Conservation (phyloP, 1,284 basidiomycete species). For the Thecaphora frezii region DNA sequence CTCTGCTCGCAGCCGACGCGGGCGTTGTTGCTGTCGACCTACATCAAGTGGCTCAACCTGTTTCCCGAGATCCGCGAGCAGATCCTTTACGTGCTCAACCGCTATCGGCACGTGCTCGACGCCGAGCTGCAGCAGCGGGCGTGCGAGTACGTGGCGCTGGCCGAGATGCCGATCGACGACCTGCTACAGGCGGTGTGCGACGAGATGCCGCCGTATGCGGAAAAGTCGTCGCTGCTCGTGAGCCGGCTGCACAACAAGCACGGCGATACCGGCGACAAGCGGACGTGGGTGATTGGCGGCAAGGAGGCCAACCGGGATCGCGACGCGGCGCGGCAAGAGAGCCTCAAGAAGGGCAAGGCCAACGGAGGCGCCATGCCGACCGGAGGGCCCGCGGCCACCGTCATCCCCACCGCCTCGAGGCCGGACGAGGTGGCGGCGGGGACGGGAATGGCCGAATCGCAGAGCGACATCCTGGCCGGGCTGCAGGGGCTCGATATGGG, state of each 20-base stretch:
- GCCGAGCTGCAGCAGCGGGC: slow-evolving; percentile 96
- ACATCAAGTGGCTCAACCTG: slow-evolving; percentile 99
- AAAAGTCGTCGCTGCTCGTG: slow-evolving; percentile 80
- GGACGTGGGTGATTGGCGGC: slow-evolving; percentile 92
- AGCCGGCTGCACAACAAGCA: slow-evolving; percentile 83
- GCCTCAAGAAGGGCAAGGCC: slow-evolving; percentile 59
- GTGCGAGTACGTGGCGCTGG: slow-evolving; percentile 63
- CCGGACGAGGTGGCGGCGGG: slow-evolving; percentile 3
- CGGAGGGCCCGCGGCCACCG: slow-evolving; percentile 24
- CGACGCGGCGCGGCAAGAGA: slow-evolving; percentile 66
- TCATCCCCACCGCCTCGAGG: slow-evolving; percentile 30
- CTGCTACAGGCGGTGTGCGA: slow-evolving; percentile 91
- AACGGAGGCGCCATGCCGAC: slow-evolving; percentile 53
- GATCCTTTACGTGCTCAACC: slow-evolving; percentile 89
- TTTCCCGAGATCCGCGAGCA: slow-evolving; percentile 98
- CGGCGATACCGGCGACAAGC: slow-evolving; percentile 75
- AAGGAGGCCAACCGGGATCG: slow-evolving; percentile 84
- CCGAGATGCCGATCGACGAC: slow-evolving; percentile 70
- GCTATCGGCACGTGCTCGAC: slow-evolving; percentile 92
- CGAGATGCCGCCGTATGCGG: slow-evolving; percentile 98
- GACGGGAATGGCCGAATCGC: slow-evolving; percentile 1
- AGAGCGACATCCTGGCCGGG: slow-evolving; percentile 71
- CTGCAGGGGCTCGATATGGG: slow-evolving; percentile 80
- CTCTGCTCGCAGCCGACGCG: slow-evolving; percentile 90
- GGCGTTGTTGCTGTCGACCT: slow-evolving; percentile 89